Percentiles rank a stretch among this genome's conserved stretches.
phyloP scores from a whole-genome alignment of 2,329 filamentous ascomycete species.

The Fusarium globosum region DNA sequence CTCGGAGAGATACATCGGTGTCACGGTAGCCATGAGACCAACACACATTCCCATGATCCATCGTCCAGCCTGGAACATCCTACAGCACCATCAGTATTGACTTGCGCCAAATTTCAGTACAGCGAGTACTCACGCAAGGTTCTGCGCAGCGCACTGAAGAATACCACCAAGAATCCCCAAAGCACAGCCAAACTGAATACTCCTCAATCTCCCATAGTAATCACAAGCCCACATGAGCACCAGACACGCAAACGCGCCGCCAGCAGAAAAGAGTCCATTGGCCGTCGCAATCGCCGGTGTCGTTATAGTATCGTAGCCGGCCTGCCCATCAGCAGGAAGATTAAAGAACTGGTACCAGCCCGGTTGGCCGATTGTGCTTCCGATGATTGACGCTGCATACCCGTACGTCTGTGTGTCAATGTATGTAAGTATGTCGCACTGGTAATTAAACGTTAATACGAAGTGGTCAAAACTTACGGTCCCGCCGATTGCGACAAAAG shows the following conservation, averaged over 20 bases:
- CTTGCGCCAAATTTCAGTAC: accelerated
- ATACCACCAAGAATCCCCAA: constrained; percentile 59
- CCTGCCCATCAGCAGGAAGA: constrained; percentile 55
- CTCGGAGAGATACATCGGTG: constrained; percentile 51
- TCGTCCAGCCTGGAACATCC: constrained; percentile 55
- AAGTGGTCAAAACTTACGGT: constrained; percentile 38
- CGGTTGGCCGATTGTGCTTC: constrained; percentile 63
- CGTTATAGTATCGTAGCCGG: constrained; percentile 58
- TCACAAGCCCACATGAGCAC: constrained; percentile 62
- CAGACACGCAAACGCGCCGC: constrained; percentile 58
- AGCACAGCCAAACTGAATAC: constrained; percentile 58
- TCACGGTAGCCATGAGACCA: constrained; percentile 51
- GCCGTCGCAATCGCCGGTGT: constrained; percentile 60
- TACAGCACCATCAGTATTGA: not conserved
- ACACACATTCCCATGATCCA: constrained; percentile 59
- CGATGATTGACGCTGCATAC: constrained; percentile 62
- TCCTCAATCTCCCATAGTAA: constrained; percentile 55
- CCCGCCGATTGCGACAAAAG: constrained; percentile 50
- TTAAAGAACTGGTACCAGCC: constrained; percentile 63
- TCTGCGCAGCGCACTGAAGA: constrained; percentile 58
- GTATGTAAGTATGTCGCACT: not conserved
- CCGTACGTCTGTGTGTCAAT: constrained; percentile 57
- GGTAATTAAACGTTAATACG: not conserved
- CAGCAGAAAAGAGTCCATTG: constrained; percentile 61
- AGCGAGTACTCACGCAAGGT: constrained; percentile 49